These are phyloP conservation scores for Calonectria multiphialidica DNA, from an alignment of 2,329 filamentous ascomycete genomes.

Conservation along the genomic window DNA sequence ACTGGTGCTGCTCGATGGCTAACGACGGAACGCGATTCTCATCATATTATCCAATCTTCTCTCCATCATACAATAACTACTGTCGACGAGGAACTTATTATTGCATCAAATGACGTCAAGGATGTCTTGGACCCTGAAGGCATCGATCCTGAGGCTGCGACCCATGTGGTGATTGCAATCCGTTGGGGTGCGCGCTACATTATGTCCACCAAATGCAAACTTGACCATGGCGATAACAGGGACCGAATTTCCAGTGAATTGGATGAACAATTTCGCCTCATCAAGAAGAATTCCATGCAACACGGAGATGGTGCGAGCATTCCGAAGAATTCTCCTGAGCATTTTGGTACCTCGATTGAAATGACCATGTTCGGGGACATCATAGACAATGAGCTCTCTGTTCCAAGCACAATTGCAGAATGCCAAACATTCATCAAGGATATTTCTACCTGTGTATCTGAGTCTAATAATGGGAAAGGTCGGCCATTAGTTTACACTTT, in stretches of 20 bases:
- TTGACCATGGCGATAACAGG: neutral
- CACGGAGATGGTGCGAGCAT: neutral
- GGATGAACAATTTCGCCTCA: neutral
- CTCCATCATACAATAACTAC: neutral
- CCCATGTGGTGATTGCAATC: neutral
- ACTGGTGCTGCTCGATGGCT: neutral
- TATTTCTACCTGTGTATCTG: neutral
- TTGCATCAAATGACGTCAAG: neutral
- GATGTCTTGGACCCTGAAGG: neutral
- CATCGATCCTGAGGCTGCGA: neutral
- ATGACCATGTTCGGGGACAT: neutral
- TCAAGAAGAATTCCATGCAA: neutral
- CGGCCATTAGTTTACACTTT: neutral
- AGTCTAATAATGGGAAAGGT: neutral
- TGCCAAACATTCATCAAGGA: neutral
- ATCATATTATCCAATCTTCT: neutral
- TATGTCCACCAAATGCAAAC: neutral
- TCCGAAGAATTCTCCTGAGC: neutral
- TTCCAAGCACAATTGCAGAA: neutral
- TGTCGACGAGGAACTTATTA: neutral
- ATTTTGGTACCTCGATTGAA: neutral
- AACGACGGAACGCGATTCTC: neutral
- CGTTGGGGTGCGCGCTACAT: neutral
- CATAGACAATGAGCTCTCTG: neutral
- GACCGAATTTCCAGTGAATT: neutral